These are phyloP conservation scores for Penicillium freii DNA, from an alignment of 2,329 filamentous ascomycete species.

Conservation along the genomic window DNA sequence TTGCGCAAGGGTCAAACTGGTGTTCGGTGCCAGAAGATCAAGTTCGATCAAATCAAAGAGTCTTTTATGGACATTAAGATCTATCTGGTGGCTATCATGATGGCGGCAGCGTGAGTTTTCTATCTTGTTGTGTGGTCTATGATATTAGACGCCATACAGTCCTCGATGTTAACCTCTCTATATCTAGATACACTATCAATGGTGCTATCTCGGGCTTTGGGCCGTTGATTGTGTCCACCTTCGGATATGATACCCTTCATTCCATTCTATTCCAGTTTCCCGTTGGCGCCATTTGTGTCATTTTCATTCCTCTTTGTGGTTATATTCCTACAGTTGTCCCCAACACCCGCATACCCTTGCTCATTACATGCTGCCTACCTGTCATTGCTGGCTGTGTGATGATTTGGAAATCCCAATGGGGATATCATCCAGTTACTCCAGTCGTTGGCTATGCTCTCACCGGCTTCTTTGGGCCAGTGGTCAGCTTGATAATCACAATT, in stretches of 20 bases:
- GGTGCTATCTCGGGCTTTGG: constrained; percentile 70
- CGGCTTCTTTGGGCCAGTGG: constrained; percentile 70
- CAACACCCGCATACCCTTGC: constrained; percentile 64
- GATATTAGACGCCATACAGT: neutral
- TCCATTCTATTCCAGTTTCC: constrained; percentile 74
- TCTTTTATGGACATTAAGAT: constrained; percentile 59
- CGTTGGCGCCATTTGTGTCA: constrained; percentile 65
- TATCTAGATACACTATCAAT: constrained; percentile 62
- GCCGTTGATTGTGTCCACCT: constrained; percentile 68
- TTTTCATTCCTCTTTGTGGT: constrained; percentile 65
- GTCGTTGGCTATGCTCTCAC: constrained; percentile 71
- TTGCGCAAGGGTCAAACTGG: constrained; percentile 63
- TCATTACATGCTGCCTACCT: constrained; percentile 66
- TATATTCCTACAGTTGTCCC: constrained; percentile 60
- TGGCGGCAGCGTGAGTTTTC: constrained; percentile 57
- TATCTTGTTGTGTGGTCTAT: neutral
- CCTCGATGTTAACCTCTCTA: constrained; percentile 16
- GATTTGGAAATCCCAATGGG: constrained; percentile 69
- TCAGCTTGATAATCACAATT: constrained; percentile 59
- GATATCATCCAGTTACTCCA: constrained; percentile 62
- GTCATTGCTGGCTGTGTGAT: constrained; percentile 72
- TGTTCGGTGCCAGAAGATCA: constrained; percentile 61
- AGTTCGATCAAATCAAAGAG: constrained; percentile 58
- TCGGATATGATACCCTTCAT: constrained; percentile 63
- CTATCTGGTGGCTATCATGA: constrained; percentile 65